phyloP scores from a whole-genome alignment of 1,139 yeast genomes.

The Taiozyma sp. region DNA sequence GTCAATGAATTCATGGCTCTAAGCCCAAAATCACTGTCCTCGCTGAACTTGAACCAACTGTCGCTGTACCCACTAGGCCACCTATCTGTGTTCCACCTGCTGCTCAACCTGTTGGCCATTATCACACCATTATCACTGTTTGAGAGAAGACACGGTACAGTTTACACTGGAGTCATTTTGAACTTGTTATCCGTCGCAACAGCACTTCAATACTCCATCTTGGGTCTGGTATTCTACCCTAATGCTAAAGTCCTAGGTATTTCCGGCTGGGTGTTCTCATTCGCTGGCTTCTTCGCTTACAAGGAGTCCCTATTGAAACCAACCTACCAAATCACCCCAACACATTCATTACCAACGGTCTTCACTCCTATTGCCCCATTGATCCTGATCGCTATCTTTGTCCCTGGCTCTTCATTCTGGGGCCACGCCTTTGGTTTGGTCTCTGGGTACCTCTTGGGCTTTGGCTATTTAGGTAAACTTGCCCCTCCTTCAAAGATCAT shows the following conservation, averaged over 20 bases:
- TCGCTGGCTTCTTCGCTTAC: conserved; percentile 60
- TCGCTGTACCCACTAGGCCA: conserved; percentile 79
- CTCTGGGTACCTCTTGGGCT: conserved; percentile 52
- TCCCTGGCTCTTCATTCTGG: conserved; percentile 62
- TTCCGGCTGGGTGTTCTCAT: conserved; percentile 73
- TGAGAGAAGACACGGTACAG: conserved; percentile 79
- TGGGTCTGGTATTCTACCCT: conserved; percentile 55
- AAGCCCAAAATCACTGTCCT: conserved; percentile 52
- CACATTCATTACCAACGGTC: conserved; percentile 54
- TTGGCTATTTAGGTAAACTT: conserved; percentile 45
- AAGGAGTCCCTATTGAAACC: conserved; percentile 54
- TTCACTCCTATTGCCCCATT: conserved; percentile 55
- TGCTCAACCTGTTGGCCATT: conserved; percentile 57
- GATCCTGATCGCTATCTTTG: conserved; percentile 41
- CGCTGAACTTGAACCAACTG: conserved; percentile 55
- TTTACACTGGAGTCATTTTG: conserved; percentile 79
- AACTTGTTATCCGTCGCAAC: conserved; percentile 68
- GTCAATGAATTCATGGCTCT: conserved; percentile 37
- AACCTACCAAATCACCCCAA: conserved; percentile 30
- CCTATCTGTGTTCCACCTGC: conserved; percentile 53
- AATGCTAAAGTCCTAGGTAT: conserved; percentile 56
- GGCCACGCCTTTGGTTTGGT: conserved; percentile 61
- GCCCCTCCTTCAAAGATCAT: conserved; percentile 64
- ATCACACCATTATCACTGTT: conserved; percentile 61
- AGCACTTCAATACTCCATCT: conserved; percentile 60